A percentile compares a stretch with the other conserved stretches of the same genome.
phyloP scores from a whole-genome alignment of 2,329 filamentous ascomycete species.

The Shiraia sp. region DNA sequence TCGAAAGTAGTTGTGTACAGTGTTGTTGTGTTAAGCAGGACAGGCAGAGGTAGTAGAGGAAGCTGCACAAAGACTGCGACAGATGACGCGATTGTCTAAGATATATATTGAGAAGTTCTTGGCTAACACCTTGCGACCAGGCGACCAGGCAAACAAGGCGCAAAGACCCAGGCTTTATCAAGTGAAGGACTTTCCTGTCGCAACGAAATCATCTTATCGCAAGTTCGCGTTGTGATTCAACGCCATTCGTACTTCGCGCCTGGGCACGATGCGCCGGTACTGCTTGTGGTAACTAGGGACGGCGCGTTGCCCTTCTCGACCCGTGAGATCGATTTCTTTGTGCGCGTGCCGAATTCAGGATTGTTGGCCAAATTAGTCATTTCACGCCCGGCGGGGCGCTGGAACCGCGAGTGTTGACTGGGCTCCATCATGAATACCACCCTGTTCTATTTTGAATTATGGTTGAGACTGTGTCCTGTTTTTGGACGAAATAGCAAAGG shows the following conservation, averaged over 20 bases:
- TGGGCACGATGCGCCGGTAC: constrained; percentile 28
- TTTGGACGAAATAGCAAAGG: background rate
- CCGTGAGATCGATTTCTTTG: constrained; percentile 12
- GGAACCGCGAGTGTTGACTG: constrained; percentile 7
- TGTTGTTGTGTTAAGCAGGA: constrained; percentile 8
- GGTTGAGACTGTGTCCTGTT: background rate
- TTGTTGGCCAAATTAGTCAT: constrained; percentile 31
- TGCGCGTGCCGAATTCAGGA: constrained; percentile 24
- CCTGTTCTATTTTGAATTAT: background rate
- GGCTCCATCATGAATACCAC: constrained; percentile 12
- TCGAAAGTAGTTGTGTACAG: constrained; percentile 4
- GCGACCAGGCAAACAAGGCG: constrained; percentile 16
- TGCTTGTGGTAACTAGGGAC: constrained; percentile 11
- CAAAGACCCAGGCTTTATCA: constrained; percentile 12
- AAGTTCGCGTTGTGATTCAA: constrained; percentile 29
- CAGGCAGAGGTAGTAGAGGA: constrained; percentile 6
- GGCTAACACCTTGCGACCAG: constrained; percentile 7
- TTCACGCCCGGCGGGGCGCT: constrained; percentile 22
- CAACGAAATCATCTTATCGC: constrained; percentile 19
- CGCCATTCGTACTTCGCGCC: constrained; percentile 22
- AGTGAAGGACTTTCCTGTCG: constrained; percentile 11
- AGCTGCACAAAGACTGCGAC: constrained; percentile 13
- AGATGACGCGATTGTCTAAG: constrained; percentile 17
- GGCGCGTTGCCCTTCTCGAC: constrained; percentile 10
- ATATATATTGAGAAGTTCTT: constrained; percentile 16